These are phyloP conservation scores for Dacryopinax spathularia DNA, from an alignment of 768 basidiomycete genomes.

Conservation along the genomic window DNA sequence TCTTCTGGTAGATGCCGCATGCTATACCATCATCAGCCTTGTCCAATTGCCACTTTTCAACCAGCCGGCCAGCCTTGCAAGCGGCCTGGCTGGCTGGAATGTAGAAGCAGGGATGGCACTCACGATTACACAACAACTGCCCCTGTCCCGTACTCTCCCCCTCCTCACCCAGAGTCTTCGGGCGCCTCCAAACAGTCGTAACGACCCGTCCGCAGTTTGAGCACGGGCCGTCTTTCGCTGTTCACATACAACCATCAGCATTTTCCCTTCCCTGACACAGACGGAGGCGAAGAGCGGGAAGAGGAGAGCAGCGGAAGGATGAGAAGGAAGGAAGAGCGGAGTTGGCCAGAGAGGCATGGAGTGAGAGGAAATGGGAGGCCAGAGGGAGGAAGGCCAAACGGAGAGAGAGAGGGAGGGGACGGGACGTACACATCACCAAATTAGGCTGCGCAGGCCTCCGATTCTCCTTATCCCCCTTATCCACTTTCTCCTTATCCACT, in stretches of 20 bases:
- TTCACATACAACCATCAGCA: neutral
- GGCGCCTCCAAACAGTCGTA: neutral
- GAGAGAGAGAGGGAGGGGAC: neutral
- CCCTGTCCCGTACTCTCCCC: neutral
- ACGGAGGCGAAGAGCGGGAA: too few species aligned
- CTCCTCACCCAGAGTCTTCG: neutral
- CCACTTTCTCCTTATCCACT: too few species aligned
- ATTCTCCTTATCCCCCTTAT: neutral
- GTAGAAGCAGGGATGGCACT: neutral
- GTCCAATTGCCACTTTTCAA: neutral
- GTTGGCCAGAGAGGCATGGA: too few species aligned
- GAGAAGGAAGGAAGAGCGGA: too few species aligned
- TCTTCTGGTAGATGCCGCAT: neutral
- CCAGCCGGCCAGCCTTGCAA: too few species aligned
- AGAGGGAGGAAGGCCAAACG: too few species aligned
- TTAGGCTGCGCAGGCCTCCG: neutral
- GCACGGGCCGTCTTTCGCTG: conserved; percentile 2
- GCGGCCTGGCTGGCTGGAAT: too few species aligned
- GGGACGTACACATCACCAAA: neutral
- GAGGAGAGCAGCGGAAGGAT: too few species aligned
- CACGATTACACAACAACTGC: neutral
- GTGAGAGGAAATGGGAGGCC: too few species aligned
- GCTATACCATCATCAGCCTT: neutral
- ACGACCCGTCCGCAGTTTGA: neutral
- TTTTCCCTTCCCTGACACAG: too few species aligned